Evolutionary conservation across 345 rosid genomes (phyloP).

Genomic region (Linum trigynum): DNA sequence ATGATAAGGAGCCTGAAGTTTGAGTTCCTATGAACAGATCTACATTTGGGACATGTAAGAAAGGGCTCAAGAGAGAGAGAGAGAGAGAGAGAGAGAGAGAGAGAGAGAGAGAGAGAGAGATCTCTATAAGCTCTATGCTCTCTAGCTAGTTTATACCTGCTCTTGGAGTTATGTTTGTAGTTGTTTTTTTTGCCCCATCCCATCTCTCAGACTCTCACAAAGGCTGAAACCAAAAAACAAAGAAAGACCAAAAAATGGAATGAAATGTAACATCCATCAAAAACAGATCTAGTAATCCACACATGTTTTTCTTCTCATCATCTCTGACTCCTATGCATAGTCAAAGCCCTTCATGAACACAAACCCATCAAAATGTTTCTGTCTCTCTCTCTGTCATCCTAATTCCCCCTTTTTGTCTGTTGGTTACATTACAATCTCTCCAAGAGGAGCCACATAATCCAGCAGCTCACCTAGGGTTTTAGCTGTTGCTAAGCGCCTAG

Average conservation of each 20-base stretch:
- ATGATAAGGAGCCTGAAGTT: slow-evolving; percentile 32
- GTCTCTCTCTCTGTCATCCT: background rate
- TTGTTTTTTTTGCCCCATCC: background rate
- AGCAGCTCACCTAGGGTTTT: background rate
- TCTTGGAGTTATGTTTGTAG: too few species aligned
- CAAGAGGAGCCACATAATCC: background rate
- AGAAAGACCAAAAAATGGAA: slow-evolving; percentile 13
- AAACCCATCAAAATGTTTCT: too few species aligned
- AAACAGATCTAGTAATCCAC: slow-evolving; percentile 35
- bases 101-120: too few species aligned
- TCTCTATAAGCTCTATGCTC: too few species aligned
- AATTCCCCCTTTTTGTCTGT: background rate
- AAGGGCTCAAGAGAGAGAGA: too few species aligned
- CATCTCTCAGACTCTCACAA: background rate
- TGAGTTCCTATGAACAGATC: slow-evolving; percentile 51
- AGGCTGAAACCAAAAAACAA: background rate
- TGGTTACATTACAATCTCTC: background rate
- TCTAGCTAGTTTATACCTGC: too few species aligned
- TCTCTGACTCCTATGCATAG: background rate
- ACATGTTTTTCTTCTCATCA: background rate
- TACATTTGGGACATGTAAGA: slow-evolving; percentile 29
- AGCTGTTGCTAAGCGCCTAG: background rate
- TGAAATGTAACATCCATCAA: slow-evolving; percentile 29
- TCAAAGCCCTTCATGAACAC: too few species aligned
- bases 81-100: too few species aligned